A percentile compares a stretch with the other conserved stretches of the same genome.
Evolutionary conservation across 106 monocot species (phyloP).

Genomic region (Phalaenopsis aphrodite): DNA sequence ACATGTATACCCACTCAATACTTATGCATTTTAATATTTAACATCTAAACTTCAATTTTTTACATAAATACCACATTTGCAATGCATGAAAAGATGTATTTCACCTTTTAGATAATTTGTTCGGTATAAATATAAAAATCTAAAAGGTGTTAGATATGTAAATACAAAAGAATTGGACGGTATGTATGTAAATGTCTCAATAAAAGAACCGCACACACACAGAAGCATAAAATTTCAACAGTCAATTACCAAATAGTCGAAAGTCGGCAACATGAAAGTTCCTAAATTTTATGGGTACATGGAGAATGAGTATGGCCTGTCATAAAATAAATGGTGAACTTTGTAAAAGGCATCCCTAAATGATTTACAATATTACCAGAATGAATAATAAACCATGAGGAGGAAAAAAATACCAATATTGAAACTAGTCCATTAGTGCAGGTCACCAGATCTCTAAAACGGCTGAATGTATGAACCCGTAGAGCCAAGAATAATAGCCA

Average conservation of each 20-base stretch:
- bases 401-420: slow-evolving; percentile 48
- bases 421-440: slow-evolving; percentile 86
- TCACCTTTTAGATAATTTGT: too few species aligned
- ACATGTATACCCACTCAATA: too few species aligned
- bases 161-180: too few species aligned
- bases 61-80: too few species aligned
- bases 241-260: slow-evolving; percentile 37
- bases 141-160: too few species aligned
- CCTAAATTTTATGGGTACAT: slow-evolving; percentile 63
- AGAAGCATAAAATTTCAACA: background rate
- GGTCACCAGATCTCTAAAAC: slow-evolving; percentile 84
- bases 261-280: slow-evolving; percentile 47
- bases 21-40: too few species aligned
- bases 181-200: too few species aligned
- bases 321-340: background rate
- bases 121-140: too few species aligned
- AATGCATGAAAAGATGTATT: too few species aligned
- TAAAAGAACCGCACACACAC: too few species aligned
- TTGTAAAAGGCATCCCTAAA: background rate
- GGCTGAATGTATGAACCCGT: slow-evolving; percentile 64
- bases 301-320: slow-evolving; percentile 80
- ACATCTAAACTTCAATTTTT: too few species aligned
- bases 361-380: background rate
- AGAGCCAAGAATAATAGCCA: slow-evolving; percentile 87
- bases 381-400: background rate